Base-by-base conservation (phyloP, 352 stramenopile genomes). In the Globisporangium cederbergense region DNA sequence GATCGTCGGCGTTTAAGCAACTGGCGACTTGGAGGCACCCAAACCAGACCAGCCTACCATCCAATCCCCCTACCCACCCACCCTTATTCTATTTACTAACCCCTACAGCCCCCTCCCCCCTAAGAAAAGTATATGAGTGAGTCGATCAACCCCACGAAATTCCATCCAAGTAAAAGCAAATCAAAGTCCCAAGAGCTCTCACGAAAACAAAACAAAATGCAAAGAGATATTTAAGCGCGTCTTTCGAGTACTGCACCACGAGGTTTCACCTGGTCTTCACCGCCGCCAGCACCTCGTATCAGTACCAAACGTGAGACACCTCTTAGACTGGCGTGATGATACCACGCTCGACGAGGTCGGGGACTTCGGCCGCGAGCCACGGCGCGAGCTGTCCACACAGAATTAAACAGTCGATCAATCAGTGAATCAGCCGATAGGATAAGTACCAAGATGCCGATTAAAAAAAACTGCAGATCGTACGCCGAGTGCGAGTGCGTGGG, bases 311-410 rank as follows among this genome's bases (percentile, higher is more conserved):
- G 11, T 22, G 13, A 34, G 25, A 3, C 25, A 16, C n/a, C 11
- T 42, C 60, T 66, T 86, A 93, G 36, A 90, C 81, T 32, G 86
- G 71, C 22, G 81, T 87, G 45, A 94, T 91, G 13, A 90, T 64
- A 16, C 81, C 80, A 53, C 86, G 83, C 65, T 94, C 83, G 11
- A 93, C 86, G 18, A 96, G 83, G 46, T 95, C 85, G 0, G 89
- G 89, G 22, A 96, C 87, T 66, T 96, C 89, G 0, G 86, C 86
- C 22, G 89, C 87, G 34, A 96, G 78, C 89, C 89, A 96, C 51
- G 89, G 89, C 18, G 83, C 89, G 57, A 96, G 60, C 86, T 94
- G 68, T 16, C 65, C 8, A 63, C 25, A 22, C 25, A 28, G 25
- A 28, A 28, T 2, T 22, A 28, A 38, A 22, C 8, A 18, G 32